Conservation (phyloP, 2,329 filamentous ascomycete species). For the Apiospora koreana region DNA sequence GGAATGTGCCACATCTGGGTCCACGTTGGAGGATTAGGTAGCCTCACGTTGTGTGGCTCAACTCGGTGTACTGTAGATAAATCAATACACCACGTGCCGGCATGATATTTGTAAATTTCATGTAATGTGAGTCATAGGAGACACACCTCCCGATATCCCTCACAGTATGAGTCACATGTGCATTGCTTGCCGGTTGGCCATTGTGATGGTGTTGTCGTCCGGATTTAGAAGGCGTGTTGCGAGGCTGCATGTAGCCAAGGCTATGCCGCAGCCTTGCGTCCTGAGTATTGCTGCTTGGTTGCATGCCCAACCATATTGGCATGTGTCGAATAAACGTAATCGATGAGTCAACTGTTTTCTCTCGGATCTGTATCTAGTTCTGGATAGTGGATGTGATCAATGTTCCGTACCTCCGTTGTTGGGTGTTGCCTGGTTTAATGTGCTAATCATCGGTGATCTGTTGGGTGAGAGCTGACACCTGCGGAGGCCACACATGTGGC, state of each 20-base stretch:
- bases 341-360: not conserved
- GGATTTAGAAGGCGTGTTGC: not conserved
- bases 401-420: not conserved
- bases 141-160: not conserved
- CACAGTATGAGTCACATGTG: not conserved
- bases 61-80: not conserved
- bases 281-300: not conserved
- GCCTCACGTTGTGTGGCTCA: not conserved
- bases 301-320: not conserved
- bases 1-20: too few relatives aligned
- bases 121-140: not conserved
- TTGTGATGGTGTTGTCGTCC: not conserved
- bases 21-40: not conserved
- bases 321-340: not conserved
- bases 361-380: not conserved
- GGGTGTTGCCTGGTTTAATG: not conserved
- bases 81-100: not conserved
- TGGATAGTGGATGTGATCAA: too few relatives aligned
- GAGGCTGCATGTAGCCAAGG: slow-evolving; percentile 2
- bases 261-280: not conserved
- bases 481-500: too few relatives aligned
- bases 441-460: not conserved
- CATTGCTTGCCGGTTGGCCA: not conserved
- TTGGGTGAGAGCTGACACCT: too few relatives aligned
- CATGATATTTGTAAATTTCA: not conserved